Evolutionary conservation across 208 protist species (phyloP).

Genomic region (Trichomonas tenax): DNA sequence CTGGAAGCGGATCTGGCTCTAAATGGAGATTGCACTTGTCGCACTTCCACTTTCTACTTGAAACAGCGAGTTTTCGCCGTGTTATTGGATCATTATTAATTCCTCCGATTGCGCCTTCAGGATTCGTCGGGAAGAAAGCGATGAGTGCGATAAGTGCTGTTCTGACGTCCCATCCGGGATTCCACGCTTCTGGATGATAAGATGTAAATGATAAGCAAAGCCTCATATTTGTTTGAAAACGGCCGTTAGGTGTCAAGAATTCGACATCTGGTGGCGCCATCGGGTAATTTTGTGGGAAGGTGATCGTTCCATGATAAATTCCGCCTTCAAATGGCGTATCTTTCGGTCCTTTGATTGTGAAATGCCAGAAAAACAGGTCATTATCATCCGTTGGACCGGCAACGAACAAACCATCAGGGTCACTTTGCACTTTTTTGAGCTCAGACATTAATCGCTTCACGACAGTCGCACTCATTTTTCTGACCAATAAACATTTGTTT

Average conservation of each 20-base stretch:
- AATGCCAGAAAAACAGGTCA: conserved; percentile 95
- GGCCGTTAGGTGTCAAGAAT: conserved; percentile 55
- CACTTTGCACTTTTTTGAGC: neutral
- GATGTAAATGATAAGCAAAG: conserved; percentile 60
- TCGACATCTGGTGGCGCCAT: conserved; percentile 71
- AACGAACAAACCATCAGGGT: conserved; percentile 31
- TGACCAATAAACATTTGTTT: too few relatives aligned
- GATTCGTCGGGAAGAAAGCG: conserved; percentile 52
- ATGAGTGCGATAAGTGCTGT: conserved; percentile 56
- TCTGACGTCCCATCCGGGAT: conserved; percentile 34
- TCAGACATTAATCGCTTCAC: neutral
- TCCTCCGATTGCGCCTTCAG: conserved; percentile 51
- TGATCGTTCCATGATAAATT: conserved; percentile 76
- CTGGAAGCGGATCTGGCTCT: neutral
- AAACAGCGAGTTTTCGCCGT: conserved; percentile 19
- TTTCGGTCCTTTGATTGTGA: conserved; percentile 70
- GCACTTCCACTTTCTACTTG: conserved; percentile 2
- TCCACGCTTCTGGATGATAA: conserved; percentile 15
- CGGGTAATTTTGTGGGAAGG: conserved; percentile 73
- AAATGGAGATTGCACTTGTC: neutral
- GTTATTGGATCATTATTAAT: conserved; percentile 45
- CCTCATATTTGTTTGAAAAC: conserved; percentile 57
- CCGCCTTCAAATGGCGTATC: conserved; percentile 71
- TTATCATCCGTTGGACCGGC: conserved; percentile 53
- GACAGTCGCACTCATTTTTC: too few relatives aligned